A percentile compares a stretch with the other conserved stretches of the same genome.
Evolutionary conservation across 768 basidiomycete genomes (phyloP).

Genomic region (Tulasnella sp.): DNA sequence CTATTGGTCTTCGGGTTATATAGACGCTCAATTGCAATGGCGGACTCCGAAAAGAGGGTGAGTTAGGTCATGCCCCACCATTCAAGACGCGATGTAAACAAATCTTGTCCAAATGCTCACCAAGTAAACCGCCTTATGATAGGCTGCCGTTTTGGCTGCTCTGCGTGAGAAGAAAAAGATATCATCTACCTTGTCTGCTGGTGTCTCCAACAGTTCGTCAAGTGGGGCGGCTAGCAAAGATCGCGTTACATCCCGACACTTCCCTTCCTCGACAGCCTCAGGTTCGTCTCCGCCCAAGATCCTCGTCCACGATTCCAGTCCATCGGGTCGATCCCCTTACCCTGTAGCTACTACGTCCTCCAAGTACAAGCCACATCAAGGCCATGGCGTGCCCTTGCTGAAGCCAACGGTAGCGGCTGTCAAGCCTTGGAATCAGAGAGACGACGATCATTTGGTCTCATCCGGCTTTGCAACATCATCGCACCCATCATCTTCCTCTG

Average conservation of each 20-base stretch:
- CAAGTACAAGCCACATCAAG: conserved; percentile 30
- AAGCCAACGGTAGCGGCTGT: conserved; percentile 29
- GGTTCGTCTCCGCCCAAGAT: conserved; percentile 28
- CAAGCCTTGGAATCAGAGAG: conserved; percentile 24
- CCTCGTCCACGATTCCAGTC: conserved; percentile 71
- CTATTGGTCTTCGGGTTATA: too few species aligned
- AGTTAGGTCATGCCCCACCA: too few species aligned
- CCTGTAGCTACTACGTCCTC: conserved; percentile 31
- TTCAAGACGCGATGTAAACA: too few species aligned
- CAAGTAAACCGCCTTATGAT: too few species aligned
- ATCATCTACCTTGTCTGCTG: not conserved
- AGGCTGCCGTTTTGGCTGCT: too few species aligned
- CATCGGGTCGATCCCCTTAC: conserved; percentile 35
- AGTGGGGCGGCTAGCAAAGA: conserved; percentile 2
- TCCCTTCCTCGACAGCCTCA: conserved; percentile 39
- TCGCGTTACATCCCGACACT: conserved; percentile 45
- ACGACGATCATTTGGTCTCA: conserved; percentile 22
- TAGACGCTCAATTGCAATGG: too few species aligned
- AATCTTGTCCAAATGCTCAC: too few species aligned
- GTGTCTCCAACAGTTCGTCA: conserved; percentile 2
- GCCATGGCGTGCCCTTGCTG: conserved; percentile 34
- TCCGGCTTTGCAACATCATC: conserved; percentile 46
- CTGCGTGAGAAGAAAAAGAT: conserved; percentile 13
- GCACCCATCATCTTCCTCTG: conserved; percentile 20
- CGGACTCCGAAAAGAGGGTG: too few species aligned